A percentile compares a stretch with the other conserved stretches of the same genome.
These are phyloP conservation scores for Spizellomyces sp. DNA, from an alignment of 192 early-diverging fungal species.

Conservation along the genomic window DNA sequence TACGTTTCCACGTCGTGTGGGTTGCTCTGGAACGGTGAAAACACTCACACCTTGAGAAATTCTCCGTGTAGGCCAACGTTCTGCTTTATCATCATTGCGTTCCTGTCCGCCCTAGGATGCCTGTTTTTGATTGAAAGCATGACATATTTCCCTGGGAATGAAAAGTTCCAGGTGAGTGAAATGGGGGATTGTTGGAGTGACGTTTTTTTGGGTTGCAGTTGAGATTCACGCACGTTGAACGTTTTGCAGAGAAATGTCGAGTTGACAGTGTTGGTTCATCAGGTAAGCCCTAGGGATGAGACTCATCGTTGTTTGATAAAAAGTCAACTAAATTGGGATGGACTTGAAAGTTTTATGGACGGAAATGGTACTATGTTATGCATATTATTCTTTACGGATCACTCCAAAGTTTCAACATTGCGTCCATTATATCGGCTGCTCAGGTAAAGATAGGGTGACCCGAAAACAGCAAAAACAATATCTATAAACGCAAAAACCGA, in stretches of 20 bases:
- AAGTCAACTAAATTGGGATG: neutral
- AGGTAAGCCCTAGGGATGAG: conserved; percentile 15
- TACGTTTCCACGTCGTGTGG: conserved; percentile 22
- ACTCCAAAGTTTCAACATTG: conserved; percentile 70
- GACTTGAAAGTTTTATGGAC: conserved; percentile 59
- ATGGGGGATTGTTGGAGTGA: neutral
- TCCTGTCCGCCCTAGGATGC: conserved; percentile 62
- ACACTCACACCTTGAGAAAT: neutral
- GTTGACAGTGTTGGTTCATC: conserved; percentile 69
- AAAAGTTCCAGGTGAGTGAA: conserved; percentile 60
- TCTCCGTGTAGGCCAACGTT: conserved; percentile 52
- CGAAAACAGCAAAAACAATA: too few relatives aligned
- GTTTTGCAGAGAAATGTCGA: conserved; percentile 60
- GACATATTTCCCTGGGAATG: conserved; percentile 71
- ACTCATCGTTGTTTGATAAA: neutral
- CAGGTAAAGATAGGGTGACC: conserved; percentile 43
- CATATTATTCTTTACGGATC: conserved; percentile 68
- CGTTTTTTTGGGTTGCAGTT: neutral
- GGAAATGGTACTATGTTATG: conserved; percentile 60
- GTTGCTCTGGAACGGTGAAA: neutral
- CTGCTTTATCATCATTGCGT: conserved; percentile 56
- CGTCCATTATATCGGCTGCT: conserved; percentile 68
- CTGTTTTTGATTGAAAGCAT: conserved; percentile 74
- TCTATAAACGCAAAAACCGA: too few relatives aligned
- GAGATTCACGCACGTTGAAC: neutral